Base-by-base conservation (phyloP, 2,329 filamentous ascomycete genomes). In the Neofusicoccum sp. region DNA sequence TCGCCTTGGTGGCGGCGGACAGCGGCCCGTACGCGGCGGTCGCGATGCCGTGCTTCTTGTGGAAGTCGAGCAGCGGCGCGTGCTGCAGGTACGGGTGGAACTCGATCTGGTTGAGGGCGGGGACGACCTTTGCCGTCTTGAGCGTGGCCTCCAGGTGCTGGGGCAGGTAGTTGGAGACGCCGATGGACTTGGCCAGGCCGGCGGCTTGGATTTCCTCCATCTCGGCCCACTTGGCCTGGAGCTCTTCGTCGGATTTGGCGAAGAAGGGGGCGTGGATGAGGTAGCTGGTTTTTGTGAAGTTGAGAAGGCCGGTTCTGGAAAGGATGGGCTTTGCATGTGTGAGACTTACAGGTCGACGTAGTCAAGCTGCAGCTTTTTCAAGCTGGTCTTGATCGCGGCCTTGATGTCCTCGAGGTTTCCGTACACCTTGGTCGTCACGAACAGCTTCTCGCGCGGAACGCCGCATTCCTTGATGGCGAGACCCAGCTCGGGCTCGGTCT, bases 1-100 rank as follows among this genome's bases (percentile, higher is more conserved):
- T 76, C 0, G 79, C 84, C 63, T 81, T 85, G 9, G 78, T 84
- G 14, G 79, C 74, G 0, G 85, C 81, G 1, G 79, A 75, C 28
- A 80, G 68, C 4, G 80, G 79, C 2, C 72, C 75, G 63, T 80
- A 82, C 0, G 79, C 80, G 4, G 72, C 68, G 1, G 79, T 81
- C 0, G 79, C 78, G 59, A 82, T 81, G 43, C 74, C 75, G 67
- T 80, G 71, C 61, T 76, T 66, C 67, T 77, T 79, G 71, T 80
- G 76, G 72, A 82, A 86, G 12, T 80, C 75, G 6, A 87, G 72
- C 30, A 90, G 74, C 16, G 82, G 77, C 1, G 76, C 75, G 69
- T 85, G 87, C 70, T 88, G 87, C 9, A 89, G 78, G 67, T 87
- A 88, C 1, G 87, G 86, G 71, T 89, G 86, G 56, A 85, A 85